phyloP scores from a whole-genome alignment of 768 basidiomycete genomes.

The Termitomyces titanicus region DNA sequence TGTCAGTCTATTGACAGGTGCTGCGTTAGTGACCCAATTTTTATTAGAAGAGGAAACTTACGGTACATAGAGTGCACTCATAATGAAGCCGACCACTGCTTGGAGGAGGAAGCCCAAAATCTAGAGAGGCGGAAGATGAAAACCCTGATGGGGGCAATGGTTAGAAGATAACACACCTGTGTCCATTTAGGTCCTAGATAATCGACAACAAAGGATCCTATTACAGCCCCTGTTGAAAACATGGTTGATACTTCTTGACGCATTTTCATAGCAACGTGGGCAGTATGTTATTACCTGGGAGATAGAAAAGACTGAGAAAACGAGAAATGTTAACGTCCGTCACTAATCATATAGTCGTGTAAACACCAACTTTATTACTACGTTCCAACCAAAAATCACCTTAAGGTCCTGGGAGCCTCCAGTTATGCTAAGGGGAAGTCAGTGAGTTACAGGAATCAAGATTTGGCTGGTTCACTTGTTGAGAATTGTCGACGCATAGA shows the following conservation, averaged over 20 bases:
- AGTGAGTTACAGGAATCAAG: background rate
- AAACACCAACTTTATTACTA: slow-evolving; percentile 67
- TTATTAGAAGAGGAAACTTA: slow-evolving; percentile 19
- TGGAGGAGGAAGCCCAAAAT: slow-evolving; percentile 63
- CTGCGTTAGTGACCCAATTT: background rate
- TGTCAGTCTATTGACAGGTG: slow-evolving; percentile 37
- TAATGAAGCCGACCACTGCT: slow-evolving; percentile 77
- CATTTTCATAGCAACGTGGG: too few species aligned
- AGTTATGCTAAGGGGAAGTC: slow-evolving; percentile 44
- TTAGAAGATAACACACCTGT: slow-evolving; percentile 40
- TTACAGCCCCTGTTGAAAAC: slow-evolving; percentile 40
- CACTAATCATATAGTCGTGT: background rate
- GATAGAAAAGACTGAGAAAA: slow-evolving; percentile 30
- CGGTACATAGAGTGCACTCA: slow-evolving; percentile 73
- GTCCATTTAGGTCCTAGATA: slow-evolving; percentile 69
- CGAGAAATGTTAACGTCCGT: too few species aligned
- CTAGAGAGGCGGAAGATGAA: slow-evolving; percentile 25
- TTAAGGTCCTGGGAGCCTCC: slow-evolving; percentile 46
- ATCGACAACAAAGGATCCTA: slow-evolving; percentile 74
- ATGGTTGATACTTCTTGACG: too few species aligned
- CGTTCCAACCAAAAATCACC: slow-evolving; percentile 77
- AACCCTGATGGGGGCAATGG: slow-evolving; percentile 58
- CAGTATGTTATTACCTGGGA: slow-evolving; percentile 22
- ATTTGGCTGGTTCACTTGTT: slow-evolving; percentile 39
- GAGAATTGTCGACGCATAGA: slow-evolving; percentile 76